Conservation (phyloP, 2,329 filamentous ascomycete genomes). For the Cadophora gregata region DNA sequence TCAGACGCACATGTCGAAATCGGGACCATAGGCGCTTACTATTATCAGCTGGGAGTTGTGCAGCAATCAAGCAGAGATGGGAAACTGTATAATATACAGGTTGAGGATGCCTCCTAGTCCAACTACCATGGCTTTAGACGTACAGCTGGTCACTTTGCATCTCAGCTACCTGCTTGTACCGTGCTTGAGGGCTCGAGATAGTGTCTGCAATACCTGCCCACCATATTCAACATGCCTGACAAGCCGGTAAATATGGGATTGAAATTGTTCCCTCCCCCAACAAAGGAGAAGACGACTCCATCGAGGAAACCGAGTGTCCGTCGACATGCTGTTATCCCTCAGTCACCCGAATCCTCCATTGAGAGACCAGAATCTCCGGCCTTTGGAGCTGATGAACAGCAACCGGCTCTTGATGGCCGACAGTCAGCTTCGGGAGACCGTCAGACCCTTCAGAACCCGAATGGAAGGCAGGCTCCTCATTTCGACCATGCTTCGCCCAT, state of each 20-base stretch:
- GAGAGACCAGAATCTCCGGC: conserved; percentile 37
- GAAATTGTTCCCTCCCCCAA: conserved; percentile 44
- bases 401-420: conserved; percentile 34
- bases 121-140: conserved; percentile 11
- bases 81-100: conserved; percentile 17
- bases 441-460: conserved; percentile 23
- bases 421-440: conserved; percentile 33
- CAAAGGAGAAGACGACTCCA: conserved; percentile 39
- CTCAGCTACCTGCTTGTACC: background rate
- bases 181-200: conserved; percentile 22
- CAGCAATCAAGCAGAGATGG: conserved; percentile 7
- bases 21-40: conserved; percentile 32
- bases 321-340: conserved; percentile 35
- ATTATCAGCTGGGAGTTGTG: conserved; percentile 21
- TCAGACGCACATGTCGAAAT: conserved; percentile 34
- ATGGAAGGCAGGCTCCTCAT: conserved; percentile 30
- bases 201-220: conserved; percentile 34
- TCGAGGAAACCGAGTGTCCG: conserved; percentile 40
- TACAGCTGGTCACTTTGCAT: conserved; percentile 24
- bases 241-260: conserved; percentile 42
- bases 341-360: conserved; percentile 33
- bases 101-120: conserved; percentile 20
- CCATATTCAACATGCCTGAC: conserved; percentile 36
- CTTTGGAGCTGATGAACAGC: conserved; percentile 32
- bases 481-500: conserved; percentile 31